These are phyloP conservation scores for Ilyonectria robusta DNA, from an alignment of 2,329 filamentous ascomycete species.

Conservation along the genomic window DNA sequence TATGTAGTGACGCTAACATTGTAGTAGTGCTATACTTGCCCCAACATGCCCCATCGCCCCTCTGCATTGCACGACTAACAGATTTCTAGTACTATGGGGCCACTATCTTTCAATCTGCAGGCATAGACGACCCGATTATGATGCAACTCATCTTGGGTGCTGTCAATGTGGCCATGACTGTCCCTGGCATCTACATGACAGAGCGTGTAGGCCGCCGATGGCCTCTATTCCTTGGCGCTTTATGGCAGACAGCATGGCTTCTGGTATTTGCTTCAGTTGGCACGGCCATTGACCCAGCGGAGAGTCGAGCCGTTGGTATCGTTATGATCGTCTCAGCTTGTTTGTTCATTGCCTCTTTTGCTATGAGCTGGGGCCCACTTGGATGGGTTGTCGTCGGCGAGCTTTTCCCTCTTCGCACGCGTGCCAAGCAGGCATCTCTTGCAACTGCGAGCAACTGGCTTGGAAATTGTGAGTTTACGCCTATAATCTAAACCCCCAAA, in stretches of 20 bases:
- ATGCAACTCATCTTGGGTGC: conserved; percentile 77
- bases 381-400: conserved; percentile 77
- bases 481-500: not conserved
- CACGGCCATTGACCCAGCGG: conserved; percentile 57
- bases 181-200: conserved; percentile 77
- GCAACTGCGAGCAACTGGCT: conserved; percentile 68
- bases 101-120: conserved; percentile 76
- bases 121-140: conserved; percentile 74
- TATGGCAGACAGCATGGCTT: conserved; percentile 77
- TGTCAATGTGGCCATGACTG: conserved; percentile 77
- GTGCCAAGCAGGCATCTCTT: conserved; percentile 66
- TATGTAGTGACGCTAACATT: too few species aligned
- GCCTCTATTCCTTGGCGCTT: conserved; percentile 74
- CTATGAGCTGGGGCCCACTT: conserved; percentile 77
- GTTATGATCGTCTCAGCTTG: conserved; percentile 80
- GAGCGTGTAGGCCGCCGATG: conserved; percentile 76
- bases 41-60: too few species aligned
- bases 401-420: conserved; percentile 71
- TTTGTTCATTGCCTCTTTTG: conserved; percentile 81
- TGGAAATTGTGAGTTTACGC: conserved; percentile 64
- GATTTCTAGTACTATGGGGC: conserved; percentile 68
- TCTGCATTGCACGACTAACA: conserved; percentile 4
- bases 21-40: conserved; percentile 60
- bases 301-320: conserved; percentile 66
- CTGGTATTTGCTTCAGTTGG: conserved; percentile 74